These are phyloP conservation scores for Tetradesmus lagerheimii DNA, from an alignment of 139 green algal species.

Conservation along the genomic window DNA sequence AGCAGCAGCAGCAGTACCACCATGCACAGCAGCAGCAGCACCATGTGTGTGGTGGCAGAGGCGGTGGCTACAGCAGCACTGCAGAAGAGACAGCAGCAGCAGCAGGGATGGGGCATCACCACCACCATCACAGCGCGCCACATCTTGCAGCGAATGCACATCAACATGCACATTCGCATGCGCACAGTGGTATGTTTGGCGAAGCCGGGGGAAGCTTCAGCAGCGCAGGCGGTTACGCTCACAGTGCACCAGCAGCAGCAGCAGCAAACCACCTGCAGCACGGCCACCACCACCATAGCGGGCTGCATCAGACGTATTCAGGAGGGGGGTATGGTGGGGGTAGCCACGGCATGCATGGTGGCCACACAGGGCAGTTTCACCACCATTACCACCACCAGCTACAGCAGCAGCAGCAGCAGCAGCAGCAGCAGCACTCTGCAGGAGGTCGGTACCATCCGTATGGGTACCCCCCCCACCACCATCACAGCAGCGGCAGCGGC, in stretches of 20 bases:
- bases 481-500: constrained; percentile 8
- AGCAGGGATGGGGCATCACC: background rate
- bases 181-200: background rate
- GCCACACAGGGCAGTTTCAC: background rate
- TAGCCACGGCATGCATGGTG: background rate
- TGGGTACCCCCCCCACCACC: background rate
- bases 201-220: background rate
- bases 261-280: background rate
- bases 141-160: background rate
- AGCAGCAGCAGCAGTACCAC: background rate
- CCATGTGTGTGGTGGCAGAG: background rate
- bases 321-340: background rate
- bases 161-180: background rate
- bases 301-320: background rate
- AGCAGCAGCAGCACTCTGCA: background rate
- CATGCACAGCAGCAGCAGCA: background rate
- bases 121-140: background rate
- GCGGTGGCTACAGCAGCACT: background rate
- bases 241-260: constrained; percentile 6
- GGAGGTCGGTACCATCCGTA: background rate
- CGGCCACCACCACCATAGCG: background rate
- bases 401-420: background rate
- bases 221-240: background rate
- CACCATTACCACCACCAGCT: background rate
- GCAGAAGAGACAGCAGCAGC: background rate